phyloP scores from a whole-genome alignment of 1,284 basidiomycete genomes.

The Testicularia cyperi region DNA sequence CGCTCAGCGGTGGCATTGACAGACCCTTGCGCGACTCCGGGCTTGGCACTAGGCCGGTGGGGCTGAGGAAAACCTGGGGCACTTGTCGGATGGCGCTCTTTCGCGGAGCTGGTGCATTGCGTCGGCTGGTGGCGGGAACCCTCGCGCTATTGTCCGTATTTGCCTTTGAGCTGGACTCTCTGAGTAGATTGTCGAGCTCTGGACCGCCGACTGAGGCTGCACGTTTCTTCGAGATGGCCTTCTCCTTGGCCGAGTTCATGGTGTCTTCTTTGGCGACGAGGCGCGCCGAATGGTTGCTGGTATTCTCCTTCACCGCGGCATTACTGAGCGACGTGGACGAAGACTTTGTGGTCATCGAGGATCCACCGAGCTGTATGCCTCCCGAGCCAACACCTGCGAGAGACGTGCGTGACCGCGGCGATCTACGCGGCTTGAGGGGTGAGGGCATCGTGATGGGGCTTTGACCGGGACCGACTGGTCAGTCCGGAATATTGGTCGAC shows the following conservation, averaged over 20 bases:
- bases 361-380: slow-evolving; percentile 28
- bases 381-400: slow-evolving; percentile 31
- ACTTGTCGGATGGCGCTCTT: slow-evolving; percentile 50
- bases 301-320: slow-evolving; percentile 25
- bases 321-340: slow-evolving; percentile 9
- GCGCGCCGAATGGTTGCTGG: slow-evolving; percentile 15
- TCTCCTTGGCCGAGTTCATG: slow-evolving; percentile 24
- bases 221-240: slow-evolving; percentile 26
- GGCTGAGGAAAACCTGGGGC: slow-evolving; percentile 50
- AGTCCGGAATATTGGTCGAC: too few species aligned
- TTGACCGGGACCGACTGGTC: too few species aligned
- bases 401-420: slow-evolving; percentile 31
- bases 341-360: slow-evolving; percentile 29
- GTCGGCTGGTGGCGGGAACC: slow-evolving; percentile 30
- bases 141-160: too few species aligned
- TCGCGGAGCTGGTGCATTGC: slow-evolving; percentile 40
- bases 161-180: slow-evolving; percentile 18
- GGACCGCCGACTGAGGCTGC: slow-evolving; percentile 32
- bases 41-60: slow-evolving; percentile 45
- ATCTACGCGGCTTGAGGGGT: slow-evolving; percentile 36
- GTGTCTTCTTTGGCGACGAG: slow-evolving; percentile 26
- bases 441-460: slow-evolving; percentile 16
- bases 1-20: slow-evolving; percentile 22
- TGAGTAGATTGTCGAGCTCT: slow-evolving; percentile 29
- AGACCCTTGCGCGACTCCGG: slow-evolving; percentile 33